phyloP scores from a whole-genome alignment of 1,284 basidiomycete genomes.

The Schizophyllum amplum region DNA sequence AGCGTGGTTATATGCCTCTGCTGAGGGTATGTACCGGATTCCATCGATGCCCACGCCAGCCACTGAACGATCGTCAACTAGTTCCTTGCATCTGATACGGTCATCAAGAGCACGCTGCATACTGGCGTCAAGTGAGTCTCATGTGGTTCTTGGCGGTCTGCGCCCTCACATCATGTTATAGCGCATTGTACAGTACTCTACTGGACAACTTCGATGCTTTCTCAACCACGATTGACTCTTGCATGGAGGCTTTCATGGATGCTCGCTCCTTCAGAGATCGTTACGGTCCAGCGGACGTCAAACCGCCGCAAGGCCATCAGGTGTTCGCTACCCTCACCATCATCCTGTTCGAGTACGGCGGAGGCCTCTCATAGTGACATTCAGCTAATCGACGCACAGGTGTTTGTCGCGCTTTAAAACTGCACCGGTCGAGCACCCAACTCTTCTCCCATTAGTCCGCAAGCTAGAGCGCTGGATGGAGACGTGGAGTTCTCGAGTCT shows the following conservation, averaged over 20 bases:
- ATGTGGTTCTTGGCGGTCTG: no score
- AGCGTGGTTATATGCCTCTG: conserved; percentile 48
- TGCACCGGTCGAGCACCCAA: conserved; percentile 36
- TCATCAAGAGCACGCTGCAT: conserved; percentile 51
- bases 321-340: conserved; percentile 41
- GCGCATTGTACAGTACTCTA: conserved; percentile 45
- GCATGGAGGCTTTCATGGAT: conserved; percentile 34
- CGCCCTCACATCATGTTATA: conserved; percentile 36
- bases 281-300: conserved; percentile 9
- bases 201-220: conserved; percentile 45
- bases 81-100: conserved; percentile 57
- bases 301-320: conserved; percentile 26
- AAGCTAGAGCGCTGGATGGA: conserved; percentile 38
- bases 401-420: conserved; percentile 55
- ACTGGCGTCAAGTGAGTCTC: conserved; percentile 44
- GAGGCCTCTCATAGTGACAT: not conserved
- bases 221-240: conserved; percentile 30
- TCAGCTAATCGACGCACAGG: conserved; percentile 29
- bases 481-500: conserved; percentile 36
- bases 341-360: conserved; percentile 45
- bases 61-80: conserved; percentile 17
- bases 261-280: conserved; percentile 35
- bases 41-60: not conserved
- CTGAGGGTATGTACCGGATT: conserved; percentile 37
- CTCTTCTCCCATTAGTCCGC: conserved; percentile 31